These are phyloP conservation scores for Scalesia atractyloides DNA, from an alignment of 129 eudicot species.

Conservation along the genomic window DNA sequence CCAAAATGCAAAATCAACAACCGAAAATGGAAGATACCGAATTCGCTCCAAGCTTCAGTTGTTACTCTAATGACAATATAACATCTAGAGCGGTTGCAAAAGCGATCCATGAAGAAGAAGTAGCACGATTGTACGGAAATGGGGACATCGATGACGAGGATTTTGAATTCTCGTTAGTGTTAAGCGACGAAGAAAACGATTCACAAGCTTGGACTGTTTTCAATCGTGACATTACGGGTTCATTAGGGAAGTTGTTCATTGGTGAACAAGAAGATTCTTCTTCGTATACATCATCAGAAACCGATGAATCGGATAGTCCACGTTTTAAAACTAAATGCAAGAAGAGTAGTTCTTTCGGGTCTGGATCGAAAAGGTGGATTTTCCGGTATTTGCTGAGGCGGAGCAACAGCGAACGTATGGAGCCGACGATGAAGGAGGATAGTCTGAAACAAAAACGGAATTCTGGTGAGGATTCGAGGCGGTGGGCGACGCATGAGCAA, in stretches of 20 bases:
- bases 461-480: slow-evolving; percentile 23
- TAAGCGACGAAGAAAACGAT: slow-evolving; percentile 20
- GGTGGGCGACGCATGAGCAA: slow-evolving; percentile 35
- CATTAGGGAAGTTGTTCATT: slow-evolving; percentile 37
- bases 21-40: slow-evolving; percentile 10
- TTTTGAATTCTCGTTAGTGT: slow-evolving; percentile 48
- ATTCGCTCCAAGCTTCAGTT: slow-evolving; percentile 47
- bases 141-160: slow-evolving; percentile 17
- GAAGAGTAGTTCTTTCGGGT: slow-evolving; percentile 78
- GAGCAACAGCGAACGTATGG: slow-evolving; percentile 68
- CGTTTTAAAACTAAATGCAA: slow-evolving; percentile 36
- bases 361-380: slow-evolving; percentile 57
- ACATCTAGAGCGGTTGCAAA: slow-evolving; percentile 40
- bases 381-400: slow-evolving; percentile 56
- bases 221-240: slow-evolving; percentile 23
- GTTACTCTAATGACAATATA: not conserved
- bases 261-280: slow-evolving; percentile 37
- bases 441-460: slow-evolving; percentile 26
- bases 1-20: not conserved
- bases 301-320: slow-evolving; percentile 51
- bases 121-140: not conserved
- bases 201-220: slow-evolving; percentile 39
- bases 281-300: slow-evolving; percentile 66
- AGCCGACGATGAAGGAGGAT: slow-evolving; percentile 28
- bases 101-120: slow-evolving; percentile 26